These are phyloP conservation scores for Tolypocladium nubicola DNA, from an alignment of 2,329 filamentous ascomycete genomes.

Conservation along the genomic window DNA sequence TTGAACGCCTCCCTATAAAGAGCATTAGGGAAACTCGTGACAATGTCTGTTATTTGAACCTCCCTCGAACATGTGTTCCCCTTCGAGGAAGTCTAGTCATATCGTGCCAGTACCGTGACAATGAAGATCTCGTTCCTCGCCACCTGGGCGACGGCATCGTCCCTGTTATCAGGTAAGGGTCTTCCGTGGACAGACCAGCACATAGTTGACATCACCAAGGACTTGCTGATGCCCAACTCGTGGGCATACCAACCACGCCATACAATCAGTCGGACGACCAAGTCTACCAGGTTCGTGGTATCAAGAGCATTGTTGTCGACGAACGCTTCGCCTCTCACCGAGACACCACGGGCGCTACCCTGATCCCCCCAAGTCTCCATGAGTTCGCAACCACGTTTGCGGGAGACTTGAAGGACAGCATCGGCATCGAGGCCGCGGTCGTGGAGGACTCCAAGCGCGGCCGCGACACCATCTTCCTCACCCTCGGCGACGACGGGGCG, in stretches of 20 bases:
- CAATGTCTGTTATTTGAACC: background rate
- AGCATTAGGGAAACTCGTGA: background rate
- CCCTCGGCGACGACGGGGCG: slow-evolving; percentile 25
- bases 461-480: slow-evolving; percentile 30
- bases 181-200: background rate
- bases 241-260: slow-evolving; percentile 23
- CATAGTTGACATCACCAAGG: background rate
- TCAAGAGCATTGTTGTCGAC: slow-evolving; percentile 33
- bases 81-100: background rate
- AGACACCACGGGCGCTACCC: slow-evolving; percentile 34
- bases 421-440: slow-evolving; percentile 19
- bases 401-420: slow-evolving; percentile 16
- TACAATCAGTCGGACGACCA: slow-evolving; percentile 10
- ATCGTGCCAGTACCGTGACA: background rate
- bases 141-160: background rate
- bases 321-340: slow-evolving; percentile 23
- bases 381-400: slow-evolving; percentile 37
- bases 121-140: background rate
- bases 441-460: slow-evolving; percentile 7
- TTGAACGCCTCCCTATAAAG: background rate
- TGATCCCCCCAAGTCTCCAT: slow-evolving; percentile 38
- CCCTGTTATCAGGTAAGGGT: background rate
- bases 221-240: background rate
- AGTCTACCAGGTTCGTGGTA: slow-evolving; percentile 14
- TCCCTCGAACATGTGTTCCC: background rate